Evolutionary conservation across 148 eudicot species (phyloP).

Genomic region (Spergularia marina): DNA sequence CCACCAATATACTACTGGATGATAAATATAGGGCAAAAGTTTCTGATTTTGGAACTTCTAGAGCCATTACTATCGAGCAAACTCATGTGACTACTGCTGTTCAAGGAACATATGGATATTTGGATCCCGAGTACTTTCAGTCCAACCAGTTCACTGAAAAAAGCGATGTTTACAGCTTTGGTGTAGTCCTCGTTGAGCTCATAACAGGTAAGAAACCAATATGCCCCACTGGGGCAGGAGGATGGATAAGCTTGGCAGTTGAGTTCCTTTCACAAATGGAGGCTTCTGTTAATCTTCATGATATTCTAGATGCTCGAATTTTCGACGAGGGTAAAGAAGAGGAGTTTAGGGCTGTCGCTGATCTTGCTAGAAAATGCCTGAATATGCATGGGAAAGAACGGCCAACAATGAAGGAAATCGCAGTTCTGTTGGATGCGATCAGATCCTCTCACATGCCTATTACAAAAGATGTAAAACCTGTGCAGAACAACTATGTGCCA

Average conservation of each 20-base stretch:
- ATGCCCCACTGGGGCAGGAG: neutral
- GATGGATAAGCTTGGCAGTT: conserved; percentile 17
- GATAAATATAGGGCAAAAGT: conserved; percentile 21
- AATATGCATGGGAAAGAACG: conserved; percentile 17
- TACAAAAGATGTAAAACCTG: conserved; percentile 1
- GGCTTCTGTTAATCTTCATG: neutral
- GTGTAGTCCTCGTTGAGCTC: conserved; percentile 22
- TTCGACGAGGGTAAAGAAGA: conserved; percentile 4
- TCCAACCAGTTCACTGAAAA: conserved; percentile 21
- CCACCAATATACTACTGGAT: conserved; percentile 26
- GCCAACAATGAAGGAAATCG: conserved; percentile 23
- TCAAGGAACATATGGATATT: conserved; percentile 30
- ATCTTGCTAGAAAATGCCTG: conserved; percentile 12
- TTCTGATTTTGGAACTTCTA: conserved; percentile 25
- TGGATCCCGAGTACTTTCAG: conserved; percentile 30
- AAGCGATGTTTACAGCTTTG: conserved; percentile 30
- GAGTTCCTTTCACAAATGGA: conserved; percentile 20
- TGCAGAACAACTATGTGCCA: neutral
- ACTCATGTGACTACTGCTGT: conserved; percentile 24
- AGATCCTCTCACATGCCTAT: conserved; percentile 18
- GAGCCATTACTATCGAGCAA: conserved; percentile 22
- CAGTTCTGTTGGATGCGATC: conserved; percentile 21
- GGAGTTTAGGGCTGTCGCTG: conserved; percentile 11
- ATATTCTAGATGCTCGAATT: conserved; percentile 14
- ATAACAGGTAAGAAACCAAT: conserved; percentile 12